Conservation (phyloP, 352 stramenopile genomes). For the Globisporangium abappressorium region DNA sequence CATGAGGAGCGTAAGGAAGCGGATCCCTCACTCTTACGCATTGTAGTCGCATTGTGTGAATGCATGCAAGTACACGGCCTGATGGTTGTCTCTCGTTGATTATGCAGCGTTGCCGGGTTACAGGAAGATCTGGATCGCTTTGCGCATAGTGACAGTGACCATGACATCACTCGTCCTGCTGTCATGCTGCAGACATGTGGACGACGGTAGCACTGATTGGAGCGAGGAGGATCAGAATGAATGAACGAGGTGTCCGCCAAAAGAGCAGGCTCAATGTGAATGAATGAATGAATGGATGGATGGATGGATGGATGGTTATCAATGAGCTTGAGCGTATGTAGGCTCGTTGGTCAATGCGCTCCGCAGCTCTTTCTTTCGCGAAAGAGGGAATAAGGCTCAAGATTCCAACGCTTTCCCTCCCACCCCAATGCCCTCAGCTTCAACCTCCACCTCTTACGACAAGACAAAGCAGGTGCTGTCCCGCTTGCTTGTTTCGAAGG, state of each 20-base stretch:
- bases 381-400: not conserved
- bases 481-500: not conserved
- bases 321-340: not conserved
- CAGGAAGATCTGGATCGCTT: not conserved
- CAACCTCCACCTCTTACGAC: not conserved
- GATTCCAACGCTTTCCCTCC: not conserved
- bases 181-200: not conserved
- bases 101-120: not conserved
- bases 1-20: not conserved
- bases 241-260: not conserved
- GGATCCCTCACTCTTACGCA: not conserved
- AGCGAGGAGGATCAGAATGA: not conserved
- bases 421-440: not conserved
- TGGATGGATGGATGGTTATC: not conserved
- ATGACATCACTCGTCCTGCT: not conserved
- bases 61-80: not conserved
- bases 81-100: not conserved
- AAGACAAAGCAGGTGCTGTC: slow-evolving; percentile 1
- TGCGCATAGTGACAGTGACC: not conserved
- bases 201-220: not conserved
- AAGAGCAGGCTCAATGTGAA: not conserved
- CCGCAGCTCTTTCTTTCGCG: not conserved
- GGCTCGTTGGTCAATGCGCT: not conserved
- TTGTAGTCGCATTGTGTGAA: not conserved
- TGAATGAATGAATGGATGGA: not conserved